phyloP scores from a whole-genome alignment of 2,329 filamentous ascomycete genomes.

The Allantophomopsis cytisporea region DNA sequence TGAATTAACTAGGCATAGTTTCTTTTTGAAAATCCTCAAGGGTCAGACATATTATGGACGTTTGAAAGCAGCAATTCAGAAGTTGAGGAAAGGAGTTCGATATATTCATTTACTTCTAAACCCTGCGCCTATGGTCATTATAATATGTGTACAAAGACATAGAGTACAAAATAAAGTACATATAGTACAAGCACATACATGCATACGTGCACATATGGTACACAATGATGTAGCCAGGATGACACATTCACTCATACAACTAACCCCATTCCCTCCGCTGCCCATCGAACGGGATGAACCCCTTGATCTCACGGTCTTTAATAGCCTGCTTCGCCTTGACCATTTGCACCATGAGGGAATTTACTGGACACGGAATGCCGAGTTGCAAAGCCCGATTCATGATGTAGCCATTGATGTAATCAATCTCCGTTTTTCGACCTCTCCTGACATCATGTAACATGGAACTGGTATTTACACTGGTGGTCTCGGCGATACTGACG shows the following conservation, averaged over 20 bases:
- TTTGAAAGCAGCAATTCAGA: no score
- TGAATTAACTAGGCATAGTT: no score
- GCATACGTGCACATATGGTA: no score
- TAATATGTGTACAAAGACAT: no score
- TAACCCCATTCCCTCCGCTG: background rate
- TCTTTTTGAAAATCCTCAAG: no score
- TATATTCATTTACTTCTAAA: no score
- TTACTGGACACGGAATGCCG: slow-evolving; percentile 58
- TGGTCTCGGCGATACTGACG: slow-evolving; percentile 35
- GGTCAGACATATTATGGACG: no score
- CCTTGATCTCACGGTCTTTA: slow-evolving; percentile 10
- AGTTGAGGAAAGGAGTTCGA: no score
- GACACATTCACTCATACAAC: background rate
- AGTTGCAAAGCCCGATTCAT: slow-evolving; percentile 57
- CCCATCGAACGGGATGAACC: slow-evolving; percentile 13
- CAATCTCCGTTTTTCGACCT: slow-evolving; percentile 58
- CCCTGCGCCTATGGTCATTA: no score
- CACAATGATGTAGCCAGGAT: no score
- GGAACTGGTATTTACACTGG: slow-evolving; percentile 33
- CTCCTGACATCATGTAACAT: slow-evolving; percentile 54
- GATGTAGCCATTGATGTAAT: slow-evolving; percentile 84
- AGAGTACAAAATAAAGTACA: no score
- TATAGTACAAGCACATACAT: no score
- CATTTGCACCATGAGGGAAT: slow-evolving; percentile 58
- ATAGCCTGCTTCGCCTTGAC: slow-evolving; percentile 52